Base-by-base conservation (phyloP, 148 eudicot species). In the Persicaria tinctoria region DNA sequence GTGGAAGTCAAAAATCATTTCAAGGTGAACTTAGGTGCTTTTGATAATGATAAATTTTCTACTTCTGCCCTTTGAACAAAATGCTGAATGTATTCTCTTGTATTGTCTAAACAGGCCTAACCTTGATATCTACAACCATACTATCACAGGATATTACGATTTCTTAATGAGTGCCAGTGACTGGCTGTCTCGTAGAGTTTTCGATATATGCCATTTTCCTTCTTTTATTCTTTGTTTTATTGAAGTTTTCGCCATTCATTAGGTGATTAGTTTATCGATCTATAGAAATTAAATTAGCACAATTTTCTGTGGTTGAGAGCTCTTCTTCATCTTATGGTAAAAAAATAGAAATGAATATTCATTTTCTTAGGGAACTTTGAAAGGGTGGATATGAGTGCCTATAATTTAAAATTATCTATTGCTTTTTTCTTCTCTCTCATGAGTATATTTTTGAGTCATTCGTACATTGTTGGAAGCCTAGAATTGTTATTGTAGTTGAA, bases 131-230 rank as follows among this genome's bases (percentile, higher is more conserved):
- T 86, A 82, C 75, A 76, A 62, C 66, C 55, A 73, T 68, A 82
- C 84, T 72, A 56, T 81, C 51, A 57, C 74, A 64, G 90, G 96
- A 62, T 90, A 87, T 76, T 57, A 78, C 20, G 78, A 85, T 60
- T 95, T 95, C 66, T 77, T 95, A 73, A 78, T 76, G 74, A 74
- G 86, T 73, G 88, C 97, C 75, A 95, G 93, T 80, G 84, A 82
- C 81, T 92, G 96, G 98, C 74, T 95, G 75, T 89, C 98, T 68
- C 86, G 80, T 83, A 89, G 90, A 83, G 86, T 93, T 75, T 90
- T 97, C 72, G 90, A 89, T 82, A 97, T 95, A 92, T 70, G 98
- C 80, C 44, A 72, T 50, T 45, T 75, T 62, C 17, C 54, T 63
- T 72, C 27, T 23, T 23, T 38, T 41, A 64, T 38, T 64, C n/a